These are phyloP conservation scores for Clavaria fumosa DNA, from an alignment of 768 basidiomycete genomes.

Conservation along the genomic window DNA sequence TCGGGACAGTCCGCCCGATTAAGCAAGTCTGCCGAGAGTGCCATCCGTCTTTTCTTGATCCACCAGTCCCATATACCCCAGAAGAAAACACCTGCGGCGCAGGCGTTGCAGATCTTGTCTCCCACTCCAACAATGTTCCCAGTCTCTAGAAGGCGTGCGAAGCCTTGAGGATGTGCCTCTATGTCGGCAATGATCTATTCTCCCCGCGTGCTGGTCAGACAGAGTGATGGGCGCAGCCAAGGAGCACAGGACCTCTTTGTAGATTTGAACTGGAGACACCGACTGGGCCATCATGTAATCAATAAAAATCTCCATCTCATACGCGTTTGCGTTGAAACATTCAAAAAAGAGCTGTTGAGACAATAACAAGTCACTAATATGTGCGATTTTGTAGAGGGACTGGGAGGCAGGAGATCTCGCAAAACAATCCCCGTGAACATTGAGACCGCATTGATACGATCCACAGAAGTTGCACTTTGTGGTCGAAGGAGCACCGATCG, in stretches of 20 bases:
- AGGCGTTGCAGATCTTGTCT: slow-evolving; percentile 48
- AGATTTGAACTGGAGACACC: slow-evolving; percentile 55
- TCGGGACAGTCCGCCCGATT: slow-evolving; percentile 55
- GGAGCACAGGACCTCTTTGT: slow-evolving; percentile 45
- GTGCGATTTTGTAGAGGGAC: slow-evolving; percentile 53
- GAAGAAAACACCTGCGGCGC: slow-evolving; percentile 59
- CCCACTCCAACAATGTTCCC: slow-evolving; percentile 49
- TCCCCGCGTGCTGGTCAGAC: not conserved
- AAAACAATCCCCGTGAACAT: slow-evolving; percentile 56
- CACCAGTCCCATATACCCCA: slow-evolving; percentile 75
- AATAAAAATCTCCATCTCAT: slow-evolving; percentile 74
- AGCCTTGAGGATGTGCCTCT: slow-evolving; percentile 43
- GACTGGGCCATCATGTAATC: slow-evolving; percentile 56
- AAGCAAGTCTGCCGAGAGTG: slow-evolving; percentile 42
- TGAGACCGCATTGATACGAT: slow-evolving; percentile 71
- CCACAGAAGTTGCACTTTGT: slow-evolving; percentile 75
- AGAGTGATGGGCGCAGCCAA: slow-evolving; percentile 1
- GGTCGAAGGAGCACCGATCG: slow-evolving; percentile 58
- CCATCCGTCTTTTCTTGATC: slow-evolving; percentile 62
- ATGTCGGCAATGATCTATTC: slow-evolving; percentile 47
- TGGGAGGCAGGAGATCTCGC: slow-evolving; percentile 42
- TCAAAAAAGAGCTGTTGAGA: slow-evolving; percentile 69
- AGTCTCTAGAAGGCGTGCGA: slow-evolving; percentile 48
- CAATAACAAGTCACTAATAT: slow-evolving; percentile 62
- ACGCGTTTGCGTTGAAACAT: slow-evolving; percentile 58